Conservation (phyloP, 768 basidiomycete genomes). For the Trametes gibbosa region DNA sequence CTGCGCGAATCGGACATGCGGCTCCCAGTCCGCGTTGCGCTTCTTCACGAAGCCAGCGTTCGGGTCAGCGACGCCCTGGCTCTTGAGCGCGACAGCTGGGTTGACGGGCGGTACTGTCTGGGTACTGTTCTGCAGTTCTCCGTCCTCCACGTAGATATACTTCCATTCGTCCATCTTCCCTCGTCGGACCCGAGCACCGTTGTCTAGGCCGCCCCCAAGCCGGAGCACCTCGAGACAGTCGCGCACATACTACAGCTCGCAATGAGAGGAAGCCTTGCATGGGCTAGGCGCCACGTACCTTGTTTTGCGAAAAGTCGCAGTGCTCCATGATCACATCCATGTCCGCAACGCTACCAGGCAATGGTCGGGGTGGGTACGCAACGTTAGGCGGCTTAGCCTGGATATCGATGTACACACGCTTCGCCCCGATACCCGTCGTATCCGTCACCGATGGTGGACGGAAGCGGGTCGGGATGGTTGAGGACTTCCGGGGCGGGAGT, state of each 20-base stretch:
- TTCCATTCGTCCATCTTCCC: conserved; percentile 81
- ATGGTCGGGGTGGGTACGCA: conserved; percentile 86
- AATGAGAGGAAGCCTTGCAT: conserved; percentile 9
- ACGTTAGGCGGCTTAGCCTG: conserved; percentile 57
- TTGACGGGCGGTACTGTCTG: conserved; percentile 32
- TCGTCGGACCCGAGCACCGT: conserved; percentile 68
- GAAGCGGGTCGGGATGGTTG: conserved; percentile 47
- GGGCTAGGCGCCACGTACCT: conserved; percentile 42
- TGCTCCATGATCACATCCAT: conserved; percentile 89
- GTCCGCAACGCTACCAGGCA: conserved; percentile 82
- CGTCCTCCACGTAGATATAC: conserved; percentile 79
- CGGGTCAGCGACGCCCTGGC: conserved; percentile 39
- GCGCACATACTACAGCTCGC: conserved; percentile 74
- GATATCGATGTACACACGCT: conserved; percentile 75
- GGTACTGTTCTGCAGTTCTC: conserved; percentile 38
- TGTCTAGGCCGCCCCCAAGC: conserved; percentile 87
- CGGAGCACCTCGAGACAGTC: conserved; percentile 95
- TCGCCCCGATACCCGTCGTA: conserved; percentile 73
- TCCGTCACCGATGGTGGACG: conserved; percentile 49
- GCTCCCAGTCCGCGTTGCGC: conserved; percentile 62
- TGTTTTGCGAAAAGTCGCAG: conserved; percentile 84
- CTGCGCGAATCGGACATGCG: conserved; percentile 46
- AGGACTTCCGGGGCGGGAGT: conserved; percentile 54
- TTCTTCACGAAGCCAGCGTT: conserved; percentile 57
- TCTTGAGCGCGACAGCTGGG: conserved; percentile 29